Evolutionary conservation across 495 filamentous ascomycete genomes (phyloP).

Genomic region (Friedmanniomyces simplex): DNA sequence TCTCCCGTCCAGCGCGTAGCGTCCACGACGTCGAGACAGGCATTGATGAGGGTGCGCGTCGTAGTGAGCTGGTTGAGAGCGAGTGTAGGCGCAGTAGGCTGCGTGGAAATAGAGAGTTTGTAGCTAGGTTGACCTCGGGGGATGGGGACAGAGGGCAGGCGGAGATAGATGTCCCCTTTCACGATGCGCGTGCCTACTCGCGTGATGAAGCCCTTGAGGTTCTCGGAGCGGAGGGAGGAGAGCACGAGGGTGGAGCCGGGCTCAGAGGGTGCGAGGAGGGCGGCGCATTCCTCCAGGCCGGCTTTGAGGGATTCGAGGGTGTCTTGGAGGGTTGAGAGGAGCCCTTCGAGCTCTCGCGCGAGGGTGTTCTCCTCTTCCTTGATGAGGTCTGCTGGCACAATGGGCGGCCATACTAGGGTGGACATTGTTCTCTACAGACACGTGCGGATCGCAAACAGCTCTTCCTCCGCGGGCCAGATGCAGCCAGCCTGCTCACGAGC

Average conservation of each 20-base stretch:
- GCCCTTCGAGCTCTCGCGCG: slow-evolving; percentile 76
- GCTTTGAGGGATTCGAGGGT: slow-evolving; percentile 66
- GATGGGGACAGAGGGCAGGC: slow-evolving; percentile 39
- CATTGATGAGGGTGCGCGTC: slow-evolving; percentile 63
- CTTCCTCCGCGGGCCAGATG: background rate
- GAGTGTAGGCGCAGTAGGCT: slow-evolving; percentile 40
- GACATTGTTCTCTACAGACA: slow-evolving; percentile 44
- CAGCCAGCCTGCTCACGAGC: background rate
- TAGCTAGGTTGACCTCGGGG: slow-evolving; percentile 41
- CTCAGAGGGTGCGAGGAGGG: slow-evolving; percentile 70
- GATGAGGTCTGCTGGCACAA: slow-evolving; percentile 52
- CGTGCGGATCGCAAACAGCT: background rate
- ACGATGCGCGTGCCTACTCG: slow-evolving; percentile 39
- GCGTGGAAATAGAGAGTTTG: slow-evolving; percentile 46
- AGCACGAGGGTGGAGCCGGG: slow-evolving; percentile 78
- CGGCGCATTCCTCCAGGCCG: slow-evolving; percentile 80
- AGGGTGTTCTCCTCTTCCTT: slow-evolving; percentile 56
- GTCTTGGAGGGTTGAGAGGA: slow-evolving; percentile 65
- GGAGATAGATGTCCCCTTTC: slow-evolving; percentile 31
- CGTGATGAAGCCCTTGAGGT: slow-evolving; percentile 83
- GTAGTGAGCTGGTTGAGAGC: slow-evolving; percentile 58
- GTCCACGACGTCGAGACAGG: slow-evolving; percentile 66
- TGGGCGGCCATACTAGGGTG: slow-evolving; percentile 65
- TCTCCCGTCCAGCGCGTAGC: slow-evolving; percentile 60
- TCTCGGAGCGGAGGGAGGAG: slow-evolving; percentile 77